Evolutionary conservation across 2,329 filamentous ascomycete genomes (phyloP), one percentile per base, ranked within the genome.

Genomic region (Fusarium sp.): DNA sequence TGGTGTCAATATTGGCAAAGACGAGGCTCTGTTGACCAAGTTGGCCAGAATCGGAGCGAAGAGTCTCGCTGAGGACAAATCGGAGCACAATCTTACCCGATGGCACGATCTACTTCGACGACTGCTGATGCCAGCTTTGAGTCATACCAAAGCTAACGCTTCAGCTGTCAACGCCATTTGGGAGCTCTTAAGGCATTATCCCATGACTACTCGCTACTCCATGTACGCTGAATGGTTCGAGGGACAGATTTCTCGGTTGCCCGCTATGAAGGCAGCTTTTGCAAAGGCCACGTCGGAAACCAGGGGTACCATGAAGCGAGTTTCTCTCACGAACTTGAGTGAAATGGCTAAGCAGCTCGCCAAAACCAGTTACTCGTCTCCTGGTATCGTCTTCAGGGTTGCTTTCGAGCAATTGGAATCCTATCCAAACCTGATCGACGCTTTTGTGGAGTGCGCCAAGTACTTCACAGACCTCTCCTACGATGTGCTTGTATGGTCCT

Each of bases 181-280:
- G 87, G 91, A 93, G 63, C 87, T 99, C 18, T 87, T 98, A 69
- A 92, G 91, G 77, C 87, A 91, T 58, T 98, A 94, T 79, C 91
- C 96, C 1, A 91, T 92, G 18, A 88, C 91, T 4, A 90, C 90
- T 14, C 90, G 96, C 67, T 99, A 96, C 84, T 91, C 90, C 55
- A 93, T 99, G 79, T 99, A 99, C 80, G 91, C 94, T 2, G 95
- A 98, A 81, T 99, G 96, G 94, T 96, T 94, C 77, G 91, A 90
- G 73, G 94, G 95, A 8, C 89, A 91, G 74, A 93, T 89, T 6
- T 96, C 94, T 10, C 89, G 94, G 38, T 83, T 93, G 33, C 92
- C 94, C 8, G 91, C 94, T 52, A 93, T 98, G 82, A 91, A 91
- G 77, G 85, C 89, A 33, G 94, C 94, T 3, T 98, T 98, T 80